phyloP scores from a whole-genome alignment of 352 stramenopile species.

The Phytopythium vexans region DNA sequence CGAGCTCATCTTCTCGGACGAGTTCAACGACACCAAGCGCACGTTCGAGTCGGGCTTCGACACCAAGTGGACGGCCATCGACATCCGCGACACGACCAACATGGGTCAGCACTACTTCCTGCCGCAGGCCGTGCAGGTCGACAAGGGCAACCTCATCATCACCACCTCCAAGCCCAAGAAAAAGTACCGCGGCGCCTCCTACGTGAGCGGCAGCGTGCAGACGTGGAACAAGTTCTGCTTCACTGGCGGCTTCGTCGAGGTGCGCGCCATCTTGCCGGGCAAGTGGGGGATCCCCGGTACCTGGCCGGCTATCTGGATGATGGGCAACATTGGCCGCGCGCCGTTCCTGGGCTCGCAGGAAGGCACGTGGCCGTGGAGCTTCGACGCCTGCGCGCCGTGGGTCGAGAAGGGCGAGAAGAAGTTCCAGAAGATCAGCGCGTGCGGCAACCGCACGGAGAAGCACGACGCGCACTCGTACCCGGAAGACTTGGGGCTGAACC shows the following conservation, averaged over 20 bases:
- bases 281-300: conserved; percentile 93
- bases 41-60: conserved; percentile 94
- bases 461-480: conserved; percentile 82
- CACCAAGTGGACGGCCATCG: conserved; percentile 93
- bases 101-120: conserved; percentile 97
- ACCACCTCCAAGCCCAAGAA: conserved; percentile 83
- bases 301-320: conserved; percentile 97
- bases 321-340: conserved; percentile 96
- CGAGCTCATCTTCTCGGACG: conserved; percentile 94
- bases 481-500: conserved; percentile 90
- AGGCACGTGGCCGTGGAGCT: conserved; percentile 97
- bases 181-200: conserved; percentile 68
- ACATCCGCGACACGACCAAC: conserved; percentile 95
- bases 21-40: conserved; percentile 94
- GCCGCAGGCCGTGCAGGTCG: conserved; percentile 88
- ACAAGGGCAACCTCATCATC: conserved; percentile 93
- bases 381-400: conserved; percentile 85
- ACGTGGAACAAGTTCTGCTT: conserved; percentile 99
- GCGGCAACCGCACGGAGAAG: conserved; percentile 92
- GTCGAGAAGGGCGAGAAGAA: conserved; percentile 88
- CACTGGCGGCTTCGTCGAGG: conserved; percentile 95
- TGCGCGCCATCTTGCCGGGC: conserved; percentile 92
- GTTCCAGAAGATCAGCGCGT: conserved; percentile 94
- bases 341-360: conserved; percentile 93
- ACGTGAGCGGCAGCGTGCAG: conserved; percentile 94